Evolutionary conservation across 345 rosid species (phyloP).

Genomic region (Citrus glauca): DNA sequence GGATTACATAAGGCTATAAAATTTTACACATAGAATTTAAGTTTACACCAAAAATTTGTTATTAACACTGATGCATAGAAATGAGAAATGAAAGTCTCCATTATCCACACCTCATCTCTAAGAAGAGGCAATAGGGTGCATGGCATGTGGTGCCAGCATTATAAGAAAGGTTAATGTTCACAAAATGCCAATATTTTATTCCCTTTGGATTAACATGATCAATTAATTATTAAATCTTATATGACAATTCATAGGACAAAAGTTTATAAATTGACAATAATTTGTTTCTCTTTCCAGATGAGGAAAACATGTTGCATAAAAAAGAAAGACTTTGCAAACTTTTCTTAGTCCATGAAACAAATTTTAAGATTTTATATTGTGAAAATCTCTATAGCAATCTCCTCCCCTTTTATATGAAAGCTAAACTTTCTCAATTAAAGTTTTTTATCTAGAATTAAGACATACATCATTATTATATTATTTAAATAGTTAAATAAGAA

Average conservation of each 20-base stretch:
- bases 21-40: too few relatives aligned
- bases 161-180: not conserved
- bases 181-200: not conserved
- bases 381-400: too few relatives aligned
- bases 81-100: not conserved
- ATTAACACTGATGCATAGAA: not conserved
- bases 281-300: too few relatives aligned
- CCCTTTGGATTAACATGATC: not conserved
- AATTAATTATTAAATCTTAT: not conserved
- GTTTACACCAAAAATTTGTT: too few relatives aligned
- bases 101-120: not conserved
- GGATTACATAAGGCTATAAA: too few relatives aligned
- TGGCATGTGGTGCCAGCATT: conserved; percentile 11
- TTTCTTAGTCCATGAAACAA: not conserved
- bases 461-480: too few relatives aligned
- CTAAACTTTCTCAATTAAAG: not conserved
- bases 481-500: too few relatives aligned
- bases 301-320: not conserved
- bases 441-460: not conserved
- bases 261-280: not conserved
- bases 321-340: too few relatives aligned
- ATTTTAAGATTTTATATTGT: too few relatives aligned
- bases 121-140: not conserved
- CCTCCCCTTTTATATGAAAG: not conserved
- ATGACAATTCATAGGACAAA: not conserved